Conservation (phyloP, 2,329 filamentous ascomycete genomes). For the Nemania sp. region DNA sequence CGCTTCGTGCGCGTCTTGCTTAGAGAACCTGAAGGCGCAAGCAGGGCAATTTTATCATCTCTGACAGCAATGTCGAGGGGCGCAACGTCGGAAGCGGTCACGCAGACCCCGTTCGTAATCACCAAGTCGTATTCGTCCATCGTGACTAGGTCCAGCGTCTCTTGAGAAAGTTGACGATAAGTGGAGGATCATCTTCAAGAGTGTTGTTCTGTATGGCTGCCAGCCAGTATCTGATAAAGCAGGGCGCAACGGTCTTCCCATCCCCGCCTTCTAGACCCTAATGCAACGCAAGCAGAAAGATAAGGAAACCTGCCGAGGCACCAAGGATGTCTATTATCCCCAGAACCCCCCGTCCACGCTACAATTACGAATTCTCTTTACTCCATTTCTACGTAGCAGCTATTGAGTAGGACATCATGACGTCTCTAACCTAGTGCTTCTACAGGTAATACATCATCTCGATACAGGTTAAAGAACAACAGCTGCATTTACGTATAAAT, state of each 20-base stretch:
- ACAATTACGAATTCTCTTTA: not conserved
- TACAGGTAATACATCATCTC: too few species aligned
- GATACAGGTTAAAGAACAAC: too few species aligned
- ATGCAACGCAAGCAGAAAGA: constrained; percentile 6
- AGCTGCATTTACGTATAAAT: too few species aligned
- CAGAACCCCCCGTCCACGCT: not conserved
- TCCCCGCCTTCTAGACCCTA: not conserved
- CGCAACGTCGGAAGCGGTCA: constrained; percentile 49
- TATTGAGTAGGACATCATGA: not conserved
- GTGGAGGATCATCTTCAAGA: not conserved
- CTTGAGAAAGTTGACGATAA: not conserved
- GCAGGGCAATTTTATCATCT: constrained; percentile 48
- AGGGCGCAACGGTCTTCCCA: not conserved
- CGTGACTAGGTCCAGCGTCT: not conserved
- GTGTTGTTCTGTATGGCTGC: not conserved
- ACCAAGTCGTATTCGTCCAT: constrained; percentile 45
- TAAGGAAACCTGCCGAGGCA: not conserved
- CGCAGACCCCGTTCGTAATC: constrained; percentile 49
- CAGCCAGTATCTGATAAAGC: not conserved
- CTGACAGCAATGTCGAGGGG: constrained; percentile 49
- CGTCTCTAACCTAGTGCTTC: not conserved
- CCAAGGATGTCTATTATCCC: not conserved
- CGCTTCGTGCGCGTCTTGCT: constrained; percentile 34
- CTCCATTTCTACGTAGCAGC: too few species aligned
- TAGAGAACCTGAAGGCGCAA: constrained; percentile 46